phyloP scores from a whole-genome alignment of 441 rosid genomes.

The Gossypium trilobum region DNA sequence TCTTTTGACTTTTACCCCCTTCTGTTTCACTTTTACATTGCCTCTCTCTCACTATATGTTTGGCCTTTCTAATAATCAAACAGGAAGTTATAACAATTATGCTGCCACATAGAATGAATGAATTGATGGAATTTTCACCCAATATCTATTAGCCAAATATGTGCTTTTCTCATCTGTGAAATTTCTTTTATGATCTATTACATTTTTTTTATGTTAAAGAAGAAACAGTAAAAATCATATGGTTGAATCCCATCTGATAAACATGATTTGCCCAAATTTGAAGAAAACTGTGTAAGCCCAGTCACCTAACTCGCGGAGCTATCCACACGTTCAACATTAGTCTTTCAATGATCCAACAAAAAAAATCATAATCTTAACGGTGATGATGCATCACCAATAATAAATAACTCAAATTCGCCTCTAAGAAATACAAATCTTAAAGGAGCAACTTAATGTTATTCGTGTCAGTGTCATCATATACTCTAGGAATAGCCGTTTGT shows the following conservation, averaged over 20 bases:
- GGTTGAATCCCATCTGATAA: background rate
- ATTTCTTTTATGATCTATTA: background rate
- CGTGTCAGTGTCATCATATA: slow-evolving; percentile 18
- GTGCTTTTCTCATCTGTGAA: background rate
- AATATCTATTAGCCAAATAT: background rate
- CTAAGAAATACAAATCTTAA: slow-evolving; percentile 23
- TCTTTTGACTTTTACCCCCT: background rate
- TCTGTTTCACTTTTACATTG: background rate
- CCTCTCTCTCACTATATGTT: background rate
- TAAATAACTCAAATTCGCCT: slow-evolving; percentile 22
- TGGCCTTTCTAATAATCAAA: background rate
- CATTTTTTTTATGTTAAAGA: too few species aligned
- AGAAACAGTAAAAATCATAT: background rate
- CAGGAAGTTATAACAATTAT: background rate
- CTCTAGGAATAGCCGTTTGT: slow-evolving; percentile 37
- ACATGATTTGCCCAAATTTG: background rate
- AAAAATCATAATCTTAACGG: slow-evolving; percentile 17
- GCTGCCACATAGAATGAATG: background rate
- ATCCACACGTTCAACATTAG: background rate
- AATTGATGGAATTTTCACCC: background rate
- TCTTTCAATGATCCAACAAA: slow-evolving; percentile 1
- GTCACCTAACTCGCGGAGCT: background rate
- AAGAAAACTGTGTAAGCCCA: background rate
- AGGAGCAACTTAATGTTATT: slow-evolving; percentile 23
- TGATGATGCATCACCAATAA: slow-evolving; percentile 18